Evolutionary conservation across 192 early-diverging fungal species (phyloP).

Genomic region (Spinellus fusiger): DNA sequence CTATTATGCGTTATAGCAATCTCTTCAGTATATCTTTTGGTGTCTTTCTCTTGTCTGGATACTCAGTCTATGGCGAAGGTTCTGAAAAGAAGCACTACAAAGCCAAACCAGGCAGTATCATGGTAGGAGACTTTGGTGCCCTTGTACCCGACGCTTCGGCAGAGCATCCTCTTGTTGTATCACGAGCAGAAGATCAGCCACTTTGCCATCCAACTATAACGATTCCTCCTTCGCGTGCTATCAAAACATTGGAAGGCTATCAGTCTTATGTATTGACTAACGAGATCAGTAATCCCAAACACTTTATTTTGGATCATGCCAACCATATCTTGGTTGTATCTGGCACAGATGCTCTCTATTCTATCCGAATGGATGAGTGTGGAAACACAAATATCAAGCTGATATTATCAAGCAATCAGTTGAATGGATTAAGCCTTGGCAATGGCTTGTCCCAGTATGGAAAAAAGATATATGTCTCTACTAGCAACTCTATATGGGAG

Average conservation of each 20-base stretch:
- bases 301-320: constrained; percentile 10
- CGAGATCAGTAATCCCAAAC: constrained; percentile 14
- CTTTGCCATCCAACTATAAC: constrained; percentile 11
- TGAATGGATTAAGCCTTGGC: background rate
- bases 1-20: no score
- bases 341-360: constrained; percentile 14
- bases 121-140: background rate
- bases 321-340: constrained; percentile 22
- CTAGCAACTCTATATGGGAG: constrained; percentile 11
- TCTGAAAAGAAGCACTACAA: no score
- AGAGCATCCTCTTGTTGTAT: constrained; percentile 21
- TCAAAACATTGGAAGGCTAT: constrained; percentile 14
- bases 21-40: no score
- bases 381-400: constrained; percentile 13
- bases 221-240: background rate
- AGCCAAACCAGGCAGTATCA: background rate
- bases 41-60: no score
- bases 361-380: constrained; percentile 22
- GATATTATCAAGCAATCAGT: background rate
- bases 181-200: constrained; percentile 11
- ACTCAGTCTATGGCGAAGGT: no score
- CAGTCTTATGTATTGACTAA: constrained; percentile 19
- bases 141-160: constrained; percentile 20
- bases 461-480: constrained; percentile 16
- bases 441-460: constrained; percentile 9